These are phyloP conservation scores for Mycena indigotica DNA, from an alignment of 768 basidiomycete species.

Conservation along the genomic window DNA sequence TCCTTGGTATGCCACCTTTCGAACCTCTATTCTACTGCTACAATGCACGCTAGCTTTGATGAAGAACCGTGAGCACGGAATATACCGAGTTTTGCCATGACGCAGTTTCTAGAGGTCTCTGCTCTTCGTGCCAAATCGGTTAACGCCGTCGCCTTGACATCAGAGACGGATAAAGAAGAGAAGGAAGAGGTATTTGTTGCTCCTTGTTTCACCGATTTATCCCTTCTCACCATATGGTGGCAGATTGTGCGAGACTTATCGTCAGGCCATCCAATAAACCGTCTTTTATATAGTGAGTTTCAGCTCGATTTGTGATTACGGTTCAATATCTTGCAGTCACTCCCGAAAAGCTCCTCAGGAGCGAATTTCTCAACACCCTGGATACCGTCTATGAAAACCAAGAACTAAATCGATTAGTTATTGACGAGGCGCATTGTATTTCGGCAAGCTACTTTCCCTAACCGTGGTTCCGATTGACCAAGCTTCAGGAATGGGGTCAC, in stretches of 20 bases:
- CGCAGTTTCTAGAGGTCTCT: slow-evolving; percentile 55
- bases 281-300: slow-evolving; percentile 70
- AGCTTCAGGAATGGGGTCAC: slow-evolving; percentile 79
- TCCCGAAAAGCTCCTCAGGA: slow-evolving; percentile 67
- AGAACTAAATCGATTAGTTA: slow-evolving; percentile 70
- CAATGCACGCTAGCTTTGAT: slow-evolving; percentile 61
- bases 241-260: slow-evolving; percentile 66
- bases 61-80: slow-evolving; percentile 69
- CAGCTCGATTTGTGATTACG: background rate
- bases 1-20: slow-evolving; percentile 55
- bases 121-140: slow-evolving; percentile 57
- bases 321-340: slow-evolving; percentile 51
- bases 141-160: slow-evolving; percentile 62
- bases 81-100: background rate
- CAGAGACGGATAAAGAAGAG: slow-evolving; percentile 60
- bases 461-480: background rate
- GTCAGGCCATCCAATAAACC: slow-evolving; percentile 57
- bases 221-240: background rate
- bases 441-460: slow-evolving; percentile 52
- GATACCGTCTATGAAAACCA: slow-evolving; percentile 51
- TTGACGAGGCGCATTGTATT: slow-evolving; percentile 90
- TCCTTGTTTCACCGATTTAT: background rate
- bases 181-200: slow-evolving; percentile 48
- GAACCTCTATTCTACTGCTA: background rate
- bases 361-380: slow-evolving; percentile 57